Percentiles rank a stretch among this genome's conserved stretches.
These are phyloP conservation scores for Platismatia glauca DNA, from an alignment of 495 filamentous ascomycete genomes.

Conservation along the genomic window DNA sequence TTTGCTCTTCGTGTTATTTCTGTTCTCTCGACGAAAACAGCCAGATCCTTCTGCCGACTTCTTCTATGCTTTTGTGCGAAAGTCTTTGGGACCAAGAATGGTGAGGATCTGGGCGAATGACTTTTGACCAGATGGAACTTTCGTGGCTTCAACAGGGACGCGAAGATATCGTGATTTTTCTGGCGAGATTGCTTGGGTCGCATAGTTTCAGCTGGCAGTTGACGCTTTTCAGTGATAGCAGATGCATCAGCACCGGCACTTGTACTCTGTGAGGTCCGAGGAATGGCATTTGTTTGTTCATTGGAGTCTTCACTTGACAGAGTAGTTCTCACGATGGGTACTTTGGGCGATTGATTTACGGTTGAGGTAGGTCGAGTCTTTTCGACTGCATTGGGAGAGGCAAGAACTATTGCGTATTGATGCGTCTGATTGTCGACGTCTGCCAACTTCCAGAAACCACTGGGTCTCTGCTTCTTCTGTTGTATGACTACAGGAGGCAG, in stretches of 20 bases:
- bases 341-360: neutral
- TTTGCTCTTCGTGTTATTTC: neutral
- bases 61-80: slow-evolving; percentile 18
- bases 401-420: neutral
- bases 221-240: neutral
- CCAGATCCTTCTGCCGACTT: slow-evolving; percentile 14
- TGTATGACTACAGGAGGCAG: slow-evolving; percentile 14
- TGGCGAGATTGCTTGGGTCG: neutral
- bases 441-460: slow-evolving; percentile 13
- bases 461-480: slow-evolving; percentile 17
- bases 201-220: neutral
- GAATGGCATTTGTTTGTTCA: neutral
- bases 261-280: neutral
- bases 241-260: neutral
- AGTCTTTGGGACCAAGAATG: neutral
- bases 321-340: slow-evolving; percentile 8
- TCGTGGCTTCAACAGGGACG: slow-evolving; percentile 11
- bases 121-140: slow-evolving; percentile 23
- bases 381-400: neutral
- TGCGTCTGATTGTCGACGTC: neutral
- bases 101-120: neutral
- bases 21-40: slow-evolving; percentile 21
- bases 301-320: slow-evolving; percentile 3
- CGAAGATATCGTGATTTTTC: neutral
- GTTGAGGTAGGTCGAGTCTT: neutral